Conservation (phyloP, 495 filamentous ascomycete species). For the Viridothelium virens region DNA sequence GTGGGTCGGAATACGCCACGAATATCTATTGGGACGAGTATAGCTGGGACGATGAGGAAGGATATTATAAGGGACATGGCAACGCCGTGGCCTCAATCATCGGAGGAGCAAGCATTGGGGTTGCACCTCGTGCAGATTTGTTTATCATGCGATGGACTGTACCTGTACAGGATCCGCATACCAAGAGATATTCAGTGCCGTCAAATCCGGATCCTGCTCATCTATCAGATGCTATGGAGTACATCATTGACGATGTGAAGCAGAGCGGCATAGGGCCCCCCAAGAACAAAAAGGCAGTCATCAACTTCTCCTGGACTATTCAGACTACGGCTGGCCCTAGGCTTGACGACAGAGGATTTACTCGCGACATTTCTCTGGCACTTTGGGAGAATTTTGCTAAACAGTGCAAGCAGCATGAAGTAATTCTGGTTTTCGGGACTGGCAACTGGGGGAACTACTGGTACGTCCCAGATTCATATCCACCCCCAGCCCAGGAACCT, state of each 20-base stretch:
- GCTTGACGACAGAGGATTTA: conserved; percentile 1
- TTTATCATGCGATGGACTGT: conserved; percentile 6
- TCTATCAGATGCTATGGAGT: conserved; percentile 5
- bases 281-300: conserved; percentile 3
- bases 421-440: neutral
- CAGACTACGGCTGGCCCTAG: neutral
- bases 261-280: conserved; percentile 3
- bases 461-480: neutral
- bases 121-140: conserved; percentile 4
- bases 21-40: neutral
- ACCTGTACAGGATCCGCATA: neutral
- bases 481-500: neutral
- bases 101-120: conserved; percentile 1
- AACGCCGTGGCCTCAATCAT: conserved; percentile 1
- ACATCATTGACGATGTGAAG: conserved; percentile 9
- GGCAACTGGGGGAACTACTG: conserved; percentile 3
- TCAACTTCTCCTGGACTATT: conserved; percentile 2
- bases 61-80: conserved; percentile 3
- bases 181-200: neutral
- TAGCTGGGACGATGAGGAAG: neutral
- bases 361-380: conserved; percentile 1
- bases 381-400: conserved; percentile 3
- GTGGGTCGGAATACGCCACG: neutral
- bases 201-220: conserved; percentile 2
- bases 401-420: neutral